Percentiles rank a stretch among this genome's conserved stretches.
Evolutionary conservation across 306 rosid species (phyloP).

Genomic region (Canavalia gladiata): DNA sequence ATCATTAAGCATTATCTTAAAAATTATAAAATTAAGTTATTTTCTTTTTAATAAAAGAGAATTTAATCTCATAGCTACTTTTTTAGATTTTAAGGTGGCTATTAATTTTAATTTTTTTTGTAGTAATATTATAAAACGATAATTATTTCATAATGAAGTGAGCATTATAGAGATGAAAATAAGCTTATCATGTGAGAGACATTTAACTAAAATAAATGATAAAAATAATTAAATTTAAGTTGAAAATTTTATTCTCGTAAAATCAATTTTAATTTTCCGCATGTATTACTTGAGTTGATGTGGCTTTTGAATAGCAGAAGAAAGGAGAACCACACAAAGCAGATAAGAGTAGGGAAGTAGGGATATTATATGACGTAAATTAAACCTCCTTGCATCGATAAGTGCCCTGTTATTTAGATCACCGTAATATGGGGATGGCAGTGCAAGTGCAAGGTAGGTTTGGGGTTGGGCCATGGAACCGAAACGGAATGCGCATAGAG

Average conservation of each 20-base stretch:
- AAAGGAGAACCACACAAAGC: slow-evolving; percentile 49
- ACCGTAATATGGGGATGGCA: slow-evolving; percentile 44
- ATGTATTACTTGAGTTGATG: too few species aligned
- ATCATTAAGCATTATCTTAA: too few species aligned
- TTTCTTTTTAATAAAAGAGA: too few species aligned
- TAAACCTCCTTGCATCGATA: neutral
- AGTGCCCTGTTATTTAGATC: neutral
- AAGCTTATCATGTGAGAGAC: neutral
- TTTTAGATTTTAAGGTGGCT: too few species aligned
- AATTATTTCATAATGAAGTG: too few species aligned
- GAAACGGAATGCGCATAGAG: slow-evolving; percentile 42
- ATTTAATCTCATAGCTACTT: too few species aligned
- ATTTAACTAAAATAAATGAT: neutral
- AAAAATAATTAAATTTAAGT: neutral
- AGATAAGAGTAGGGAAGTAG: slow-evolving; percentile 34
- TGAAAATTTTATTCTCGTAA: neutral
- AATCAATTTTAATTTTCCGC: neutral
- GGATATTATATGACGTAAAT: too few species aligned
- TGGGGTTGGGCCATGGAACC: slow-evolving; percentile 50
- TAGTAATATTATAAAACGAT: too few species aligned
- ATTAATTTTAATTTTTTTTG: too few species aligned
- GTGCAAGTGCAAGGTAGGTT: slow-evolving; percentile 53
- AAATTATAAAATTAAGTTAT: too few species aligned
- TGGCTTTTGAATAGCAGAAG: neutral
- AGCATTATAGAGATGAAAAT: neutral